A percentile compares a stretch with the other conserved stretches of the same genome.
phyloP scores from a whole-genome alignment of 352 stramenopile species.

The Phytophthora hibernalis region DNA sequence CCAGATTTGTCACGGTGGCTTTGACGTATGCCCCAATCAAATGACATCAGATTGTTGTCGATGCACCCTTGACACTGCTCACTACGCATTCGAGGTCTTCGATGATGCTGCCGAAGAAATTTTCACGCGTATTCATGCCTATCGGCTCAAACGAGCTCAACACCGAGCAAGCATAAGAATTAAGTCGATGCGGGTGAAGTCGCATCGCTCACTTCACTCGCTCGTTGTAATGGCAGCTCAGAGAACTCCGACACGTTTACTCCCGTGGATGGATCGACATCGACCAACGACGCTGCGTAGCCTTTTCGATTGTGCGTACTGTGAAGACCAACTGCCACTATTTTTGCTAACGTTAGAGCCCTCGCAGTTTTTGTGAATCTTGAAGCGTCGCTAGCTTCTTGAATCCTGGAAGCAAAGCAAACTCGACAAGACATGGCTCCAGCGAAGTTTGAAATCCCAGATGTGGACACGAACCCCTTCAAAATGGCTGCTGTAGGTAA shows the following conservation, averaged over 20 bases:
- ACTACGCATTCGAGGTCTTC: constrained; percentile 56
- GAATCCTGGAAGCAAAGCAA: not conserved
- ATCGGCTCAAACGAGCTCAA: constrained; percentile 33
- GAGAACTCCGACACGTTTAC: constrained; percentile 18
- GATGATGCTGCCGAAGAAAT: constrained; percentile 54
- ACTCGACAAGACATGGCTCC: constrained; percentile 27
- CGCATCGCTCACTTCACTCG: constrained; percentile 22
- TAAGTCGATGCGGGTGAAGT: constrained; percentile 31
- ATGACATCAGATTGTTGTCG: constrained; percentile 53
- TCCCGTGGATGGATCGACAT: constrained; percentile 9
- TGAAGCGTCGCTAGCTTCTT: constrained; percentile 21
- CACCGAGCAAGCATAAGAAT: constrained; percentile 46
- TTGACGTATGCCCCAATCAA: constrained; percentile 66
- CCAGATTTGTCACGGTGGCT: constrained; percentile 50
- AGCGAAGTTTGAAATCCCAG: constrained; percentile 77
- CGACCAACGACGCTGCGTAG: constrained; percentile 8
- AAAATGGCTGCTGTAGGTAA: constrained; percentile 89
- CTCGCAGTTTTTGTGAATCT: not conserved
- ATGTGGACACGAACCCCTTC: constrained; percentile 87
- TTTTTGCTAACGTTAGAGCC: constrained; percentile 17
- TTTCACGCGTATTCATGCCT: constrained; percentile 43
- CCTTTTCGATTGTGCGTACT: not conserved
- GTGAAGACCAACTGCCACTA: constrained; percentile 11
- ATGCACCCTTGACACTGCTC: constrained; percentile 32
- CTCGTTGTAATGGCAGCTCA: constrained; percentile 21